phyloP scores from a whole-genome alignment of 2,329 filamentous ascomycete species.

The Aciculosporium take region DNA sequence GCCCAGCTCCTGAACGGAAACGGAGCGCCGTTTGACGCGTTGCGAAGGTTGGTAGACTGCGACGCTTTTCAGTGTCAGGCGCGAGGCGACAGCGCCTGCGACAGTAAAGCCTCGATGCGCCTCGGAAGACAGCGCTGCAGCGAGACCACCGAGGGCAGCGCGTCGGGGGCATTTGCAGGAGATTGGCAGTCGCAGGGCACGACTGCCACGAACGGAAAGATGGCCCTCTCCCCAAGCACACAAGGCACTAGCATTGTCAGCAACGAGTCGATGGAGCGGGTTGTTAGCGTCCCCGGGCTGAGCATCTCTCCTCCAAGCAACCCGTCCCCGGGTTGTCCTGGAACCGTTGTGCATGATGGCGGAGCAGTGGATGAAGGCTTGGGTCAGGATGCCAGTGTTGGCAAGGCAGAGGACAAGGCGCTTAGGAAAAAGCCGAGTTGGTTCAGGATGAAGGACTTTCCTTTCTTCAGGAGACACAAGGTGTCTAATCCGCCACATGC shows the following conservation, averaged over 20 bases:
- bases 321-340: slow-evolving; percentile 15
- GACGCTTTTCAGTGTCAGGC: slow-evolving; percentile 31
- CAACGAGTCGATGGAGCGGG: slow-evolving; percentile 40
- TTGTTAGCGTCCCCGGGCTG: slow-evolving; percentile 26
- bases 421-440: slow-evolving; percentile 49
- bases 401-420: slow-evolving; percentile 33
- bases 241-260: slow-evolving; percentile 52
- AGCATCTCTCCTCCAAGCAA: slow-evolving; percentile 24
- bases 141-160: slow-evolving; percentile 47
- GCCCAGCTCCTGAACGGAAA: slow-evolving; percentile 26
- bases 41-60: slow-evolving; percentile 32
- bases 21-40: slow-evolving; percentile 29
- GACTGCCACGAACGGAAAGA: slow-evolving; percentile 47
- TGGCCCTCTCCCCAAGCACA: slow-evolving; percentile 51
- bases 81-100: slow-evolving; percentile 17
- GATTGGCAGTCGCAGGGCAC: slow-evolving; percentile 51
- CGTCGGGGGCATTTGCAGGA: slow-evolving; percentile 35
- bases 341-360: slow-evolving; percentile 13
- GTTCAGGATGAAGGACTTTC: slow-evolving; percentile 48
- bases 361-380: slow-evolving; percentile 16
- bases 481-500: slow-evolving; percentile 19
- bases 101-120: slow-evolving; percentile 23
- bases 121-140: slow-evolving; percentile 41
- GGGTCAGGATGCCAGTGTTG: slow-evolving; percentile 26
- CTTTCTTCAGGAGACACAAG: slow-evolving; percentile 41